Evolutionary conservation across 352 stramenopile genomes (phyloP).

Genomic region (Pythium scleroteichum): DNA sequence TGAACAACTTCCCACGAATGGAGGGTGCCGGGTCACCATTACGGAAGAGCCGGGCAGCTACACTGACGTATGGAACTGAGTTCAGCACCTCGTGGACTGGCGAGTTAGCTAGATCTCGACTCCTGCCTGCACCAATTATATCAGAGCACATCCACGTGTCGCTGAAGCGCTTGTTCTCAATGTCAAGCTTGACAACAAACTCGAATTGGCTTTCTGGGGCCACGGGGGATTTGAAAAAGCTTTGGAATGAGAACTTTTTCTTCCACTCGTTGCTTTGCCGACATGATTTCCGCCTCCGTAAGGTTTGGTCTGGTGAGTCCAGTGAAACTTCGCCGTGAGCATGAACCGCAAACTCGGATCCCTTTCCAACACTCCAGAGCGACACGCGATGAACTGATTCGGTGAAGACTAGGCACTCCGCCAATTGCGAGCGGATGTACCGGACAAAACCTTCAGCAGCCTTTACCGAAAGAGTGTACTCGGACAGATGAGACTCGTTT

Average conservation of each 20-base stretch:
- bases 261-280: constrained; percentile 69
- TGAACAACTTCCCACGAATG: constrained; percentile 64
- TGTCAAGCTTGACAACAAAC: constrained; percentile 59
- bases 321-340: constrained; percentile 55
- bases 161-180: constrained; percentile 50
- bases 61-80: constrained; percentile 64
- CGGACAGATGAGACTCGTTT: constrained; percentile 37
- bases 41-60: constrained; percentile 62
- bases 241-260: constrained; percentile 75
- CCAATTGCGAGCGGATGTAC: constrained; percentile 47
- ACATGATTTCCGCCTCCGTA: constrained; percentile 50
- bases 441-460: constrained; percentile 37
- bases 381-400: constrained; percentile 61
- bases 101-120: constrained; percentile 60
- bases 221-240: constrained; percentile 69
- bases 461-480: constrained; percentile 33
- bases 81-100: constrained; percentile 61
- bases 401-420: constrained; percentile 70
- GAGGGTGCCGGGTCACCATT: constrained; percentile 38
- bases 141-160: constrained; percentile 70
- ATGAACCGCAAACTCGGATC: constrained; percentile 59
- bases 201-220: constrained; percentile 67
- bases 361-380: constrained; percentile 64
- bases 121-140: constrained; percentile 68
- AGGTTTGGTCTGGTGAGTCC: constrained; percentile 35